phyloP scores from a whole-genome alignment of 768 basidiomycete species.

The Fibroporia radiculosa region DNA sequence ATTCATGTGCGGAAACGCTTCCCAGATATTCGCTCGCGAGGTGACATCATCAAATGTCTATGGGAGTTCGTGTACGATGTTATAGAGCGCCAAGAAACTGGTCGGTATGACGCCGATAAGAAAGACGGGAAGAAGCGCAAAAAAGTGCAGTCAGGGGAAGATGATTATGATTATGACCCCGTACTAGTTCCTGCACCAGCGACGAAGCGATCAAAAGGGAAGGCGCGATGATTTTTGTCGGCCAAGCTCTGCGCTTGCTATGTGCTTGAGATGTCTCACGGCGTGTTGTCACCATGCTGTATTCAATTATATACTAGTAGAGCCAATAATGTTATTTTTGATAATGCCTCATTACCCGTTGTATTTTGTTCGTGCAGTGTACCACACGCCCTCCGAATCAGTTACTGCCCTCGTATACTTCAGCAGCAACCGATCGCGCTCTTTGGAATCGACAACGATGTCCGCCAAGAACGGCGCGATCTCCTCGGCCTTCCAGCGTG shows the following conservation, averaged over 20 bases:
- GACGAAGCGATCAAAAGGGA: not conserved
- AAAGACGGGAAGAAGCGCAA: constrained; percentile 20
- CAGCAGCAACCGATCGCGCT: constrained; percentile 78
- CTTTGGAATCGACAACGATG: constrained; percentile 77
- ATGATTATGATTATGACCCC: constrained; percentile 14
- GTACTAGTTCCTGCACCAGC: not conserved
- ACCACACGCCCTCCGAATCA: constrained; percentile 61
- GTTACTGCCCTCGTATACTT: constrained; percentile 81
- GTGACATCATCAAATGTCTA: constrained; percentile 41
- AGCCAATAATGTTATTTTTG: not conserved
- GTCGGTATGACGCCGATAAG: not conserved
- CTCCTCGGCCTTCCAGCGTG: constrained; percentile 72
- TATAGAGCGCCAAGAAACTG: constrained; percentile 20
- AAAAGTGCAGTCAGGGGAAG: constrained; percentile 25
- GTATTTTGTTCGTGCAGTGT: constrained; percentile 63
- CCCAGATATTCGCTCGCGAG: constrained; percentile 61
- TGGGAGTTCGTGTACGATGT: constrained; percentile 46
- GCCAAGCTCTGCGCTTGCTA: too few relatives aligned
- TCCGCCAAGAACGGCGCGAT: constrained; percentile 78
- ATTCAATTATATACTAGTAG: too few relatives aligned
- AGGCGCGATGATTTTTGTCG: not conserved
- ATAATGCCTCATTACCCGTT: constrained; percentile 29
- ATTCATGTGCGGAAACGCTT: constrained; percentile 44
- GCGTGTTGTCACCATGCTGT: too few relatives aligned
- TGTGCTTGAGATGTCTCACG: too few relatives aligned